Evolutionary conservation across 2,329 filamentous ascomycete genomes (phyloP), one percentile per base, ranked within the genome.

Genomic region (Beauveria sp.): DNA sequence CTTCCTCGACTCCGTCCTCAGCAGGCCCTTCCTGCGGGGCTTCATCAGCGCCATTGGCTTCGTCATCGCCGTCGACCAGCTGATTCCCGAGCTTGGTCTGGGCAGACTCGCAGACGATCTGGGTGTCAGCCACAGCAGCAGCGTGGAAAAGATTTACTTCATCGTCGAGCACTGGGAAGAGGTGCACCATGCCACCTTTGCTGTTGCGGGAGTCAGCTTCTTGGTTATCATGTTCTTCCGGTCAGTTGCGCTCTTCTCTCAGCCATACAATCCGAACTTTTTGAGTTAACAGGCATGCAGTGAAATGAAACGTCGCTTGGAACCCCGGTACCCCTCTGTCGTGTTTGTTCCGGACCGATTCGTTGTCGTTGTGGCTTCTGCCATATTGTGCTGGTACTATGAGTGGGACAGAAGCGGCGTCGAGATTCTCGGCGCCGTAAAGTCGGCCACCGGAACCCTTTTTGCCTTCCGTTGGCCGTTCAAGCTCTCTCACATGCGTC

Each of bases 31-130:
- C 69, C 76, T 98, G 61, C 83, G 95, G 63, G 95, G 95, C 1
- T 99, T 99, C 76, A 97, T 99, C 75, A 96, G 91, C 62, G 95
- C 95, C 56, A 96, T 99, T 71, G 95, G 95, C 54, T 90, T 97
- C 61, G 93, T 98, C 66, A 98, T 99, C 71, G 86, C 96, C 45
- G 91, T 98, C 42, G 95, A 98, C 73, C 95, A 99, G 75, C 78
- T 96, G 50, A 90, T 97, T 59, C 93, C 93, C 0, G 92, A 98
- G 74, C 82, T 96, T 68, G 95, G 95, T 0, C 80, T 99, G 24
- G 82, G 80, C 43, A 77, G 81, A 1, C 75, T 86, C 20, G 90
- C 92, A 0, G 85, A 84, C 58, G 76, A 88, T 18, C 71, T 74
- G 2, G 81, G 83, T n/a, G 84, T 92, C 2, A 84, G 84, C 49